A percentile compares a stretch with the other conserved stretches of the same genome.
Conservation (phyloP, 441 rosid species). For the Erodium trifolium region DNA sequence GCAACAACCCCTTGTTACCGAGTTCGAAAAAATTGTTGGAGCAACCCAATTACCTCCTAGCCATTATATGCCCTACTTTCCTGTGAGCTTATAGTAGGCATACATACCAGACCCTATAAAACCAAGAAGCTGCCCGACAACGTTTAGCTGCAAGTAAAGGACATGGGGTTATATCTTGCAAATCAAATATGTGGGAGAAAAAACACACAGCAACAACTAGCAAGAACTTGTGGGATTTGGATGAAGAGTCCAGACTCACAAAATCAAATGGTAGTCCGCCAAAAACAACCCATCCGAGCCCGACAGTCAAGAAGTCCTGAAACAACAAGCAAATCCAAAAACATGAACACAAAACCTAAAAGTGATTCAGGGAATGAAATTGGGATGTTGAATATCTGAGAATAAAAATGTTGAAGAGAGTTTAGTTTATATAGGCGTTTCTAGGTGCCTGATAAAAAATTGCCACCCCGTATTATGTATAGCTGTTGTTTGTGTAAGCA, state of each 20-base stretch:
- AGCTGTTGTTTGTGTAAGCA: background rate
- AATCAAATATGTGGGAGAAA: background rate
- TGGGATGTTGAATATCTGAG: background rate
- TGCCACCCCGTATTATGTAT: too few species aligned
- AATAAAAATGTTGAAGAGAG: background rate
- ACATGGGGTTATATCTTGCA: background rate
- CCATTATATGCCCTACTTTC: slow-evolving; percentile 50
- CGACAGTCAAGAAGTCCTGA: slow-evolving; percentile 86
- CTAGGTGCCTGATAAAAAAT: too few species aligned
- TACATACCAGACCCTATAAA: slow-evolving; percentile 85
- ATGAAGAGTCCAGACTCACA: slow-evolving; percentile 35
- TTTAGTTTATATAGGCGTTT: too few species aligned
- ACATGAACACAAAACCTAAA: background rate
- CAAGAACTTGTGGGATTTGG: slow-evolving; percentile 4
- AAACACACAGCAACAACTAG: too few species aligned
- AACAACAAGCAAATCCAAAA: slow-evolving; percentile 4
- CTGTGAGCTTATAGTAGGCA: slow-evolving; percentile 73
- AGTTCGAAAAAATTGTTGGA: too few species aligned
- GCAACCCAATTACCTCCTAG: too few species aligned
- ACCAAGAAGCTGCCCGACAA: slow-evolving; percentile 76
- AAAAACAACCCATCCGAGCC: slow-evolving; percentile 79
- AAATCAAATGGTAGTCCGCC: slow-evolving; percentile 92
- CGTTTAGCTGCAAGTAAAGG: slow-evolving; percentile 56
- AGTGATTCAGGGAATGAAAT: background rate
- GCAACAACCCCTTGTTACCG: too few species aligned